Evolutionary conservation across 2,329 filamentous ascomycete species (phyloP), one percentile per base, ranked within the genome.

Genomic region (Onygenales sp.): DNA sequence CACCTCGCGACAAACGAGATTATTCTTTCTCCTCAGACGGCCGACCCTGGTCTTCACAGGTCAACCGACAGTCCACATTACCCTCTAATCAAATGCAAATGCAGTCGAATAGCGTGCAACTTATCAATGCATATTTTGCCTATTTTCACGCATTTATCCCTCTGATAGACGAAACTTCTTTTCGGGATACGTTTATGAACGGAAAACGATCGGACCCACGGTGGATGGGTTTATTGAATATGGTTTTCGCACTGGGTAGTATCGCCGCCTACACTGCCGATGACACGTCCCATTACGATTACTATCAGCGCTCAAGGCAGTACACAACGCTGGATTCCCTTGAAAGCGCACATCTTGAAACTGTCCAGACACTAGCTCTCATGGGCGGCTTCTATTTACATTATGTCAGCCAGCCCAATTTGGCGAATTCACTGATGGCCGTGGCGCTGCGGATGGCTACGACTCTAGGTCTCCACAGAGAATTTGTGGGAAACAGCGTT

Each of bases 321-420:
- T 78, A 87, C 60, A 70, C 89, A 8, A 79, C 76, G 7, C 74
- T 89, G 56, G 84, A 86, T 57, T 80, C 81, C 2, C 80, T 88
- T 51, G 84, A 84, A 2, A 85, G 82, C 60, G 83, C 84, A 44
- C 82, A 85, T 60, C 73, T 89, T n/a, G 85, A 89, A 66, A 85
- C 81, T 0, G 76, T 89, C 2, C 86, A 90, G 64, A 83, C 86
- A 1, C 69, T 89, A 13, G 81, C 82, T 2, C 75, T 90, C 31
- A 82, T 89, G 61, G 85, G 85, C 42, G 86, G 86, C 32, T 87
- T 83, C 70, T 90, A 90, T 64, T 79, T 89, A 53, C 86, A 89
- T 67, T 89, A 89, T 63, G 81, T 86, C 61, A 88, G 88, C 69
- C 78, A 85, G 17, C 86, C 86, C 1, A 89, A 89, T 63, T 85